These are phyloP conservation scores for Moesziomyces antarcticus DNA, from an alignment of 1,284 basidiomycete genomes.

Conservation along the genomic window DNA sequence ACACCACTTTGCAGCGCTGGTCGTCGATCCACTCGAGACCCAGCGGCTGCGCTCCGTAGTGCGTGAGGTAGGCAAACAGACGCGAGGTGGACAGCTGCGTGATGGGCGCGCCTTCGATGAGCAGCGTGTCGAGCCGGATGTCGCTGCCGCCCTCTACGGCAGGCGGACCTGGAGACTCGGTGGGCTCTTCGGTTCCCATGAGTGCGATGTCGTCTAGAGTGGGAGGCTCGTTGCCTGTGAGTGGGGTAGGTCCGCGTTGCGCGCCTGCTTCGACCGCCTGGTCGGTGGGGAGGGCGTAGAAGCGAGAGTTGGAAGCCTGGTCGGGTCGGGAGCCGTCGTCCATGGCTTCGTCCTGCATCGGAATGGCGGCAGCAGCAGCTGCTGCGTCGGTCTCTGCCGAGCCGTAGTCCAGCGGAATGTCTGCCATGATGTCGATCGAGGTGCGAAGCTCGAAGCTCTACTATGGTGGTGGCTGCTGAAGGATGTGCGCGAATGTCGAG, in stretches of 20 bases:
- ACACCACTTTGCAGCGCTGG: slow-evolving; percentile 60
- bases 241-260: slow-evolving; percentile 34
- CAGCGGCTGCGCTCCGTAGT: slow-evolving; percentile 60
- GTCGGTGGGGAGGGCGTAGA: slow-evolving; percentile 53
- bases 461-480: background rate
- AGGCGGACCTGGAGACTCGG: slow-evolving; percentile 30
- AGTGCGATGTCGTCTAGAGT: slow-evolving; percentile 22
- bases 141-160: slow-evolving; percentile 48
- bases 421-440: slow-evolving; percentile 21
- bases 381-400: slow-evolving; percentile 16
- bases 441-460: background rate
- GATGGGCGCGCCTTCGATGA: slow-evolving; percentile 63
- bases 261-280: slow-evolving; percentile 53
- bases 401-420: slow-evolving; percentile 40
- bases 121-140: slow-evolving; percentile 55
- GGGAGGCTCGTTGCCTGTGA: slow-evolving; percentile 11
- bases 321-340: slow-evolving; percentile 12
- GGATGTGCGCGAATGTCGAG: background rate
- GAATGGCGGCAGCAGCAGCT: background rate
- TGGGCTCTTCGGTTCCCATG: slow-evolving; percentile 19
- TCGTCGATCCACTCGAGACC: slow-evolving; percentile 67
- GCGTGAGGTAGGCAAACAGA: slow-evolving; percentile 62
- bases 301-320: slow-evolving; percentile 13
- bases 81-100: slow-evolving; percentile 66
- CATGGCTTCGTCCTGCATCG: slow-evolving; percentile 41